Base-by-base conservation (phyloP, 2,329 filamentous ascomycete species). In the Fusarium albidum region DNA sequence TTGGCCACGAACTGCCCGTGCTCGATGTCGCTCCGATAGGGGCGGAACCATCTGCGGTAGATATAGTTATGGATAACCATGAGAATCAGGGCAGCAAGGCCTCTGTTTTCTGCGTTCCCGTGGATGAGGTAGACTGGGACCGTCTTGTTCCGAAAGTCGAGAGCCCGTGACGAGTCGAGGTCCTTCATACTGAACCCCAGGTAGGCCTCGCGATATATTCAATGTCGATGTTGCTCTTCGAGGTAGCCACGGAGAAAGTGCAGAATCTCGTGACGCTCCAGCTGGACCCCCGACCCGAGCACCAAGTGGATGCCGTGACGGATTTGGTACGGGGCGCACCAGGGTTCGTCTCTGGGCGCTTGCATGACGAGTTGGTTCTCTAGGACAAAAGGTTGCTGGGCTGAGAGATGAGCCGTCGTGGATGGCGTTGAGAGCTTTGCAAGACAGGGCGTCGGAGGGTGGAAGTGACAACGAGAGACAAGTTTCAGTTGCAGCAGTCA, bases 11-110 rank as follows among this genome's bases (percentile, higher is more conserved):
- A 47, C 28, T 47, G 27, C 15, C 42, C 35, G 21, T 9, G 13
- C 18, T 32, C 26, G 12, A 55, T 55, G 9, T 55, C 17, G 9
- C 40, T 27, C n/a, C 41, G 29, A n/a, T 47, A 55, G 8, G 26
- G 34, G 15, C 31, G 41, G 34, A 55, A 52, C 47, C 48, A 55
- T 26, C 7, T 35, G 7, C 41, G 35, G 18, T 52, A 52, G 10
- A 47, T 25, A 17, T 42, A 47, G 12, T 47, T 55, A 4, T 43
- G 41, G 6, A 55, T 11, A 21, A 46, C 26, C 33, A 33, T 21
- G 29, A 18, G 10, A 21, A 42, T 9, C 17, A 41, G 11, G 11
- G 15, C 9, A 17, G 9, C n/a, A n/a, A 40, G 18, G 12, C n/a
- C 45, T 33, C 28, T 40, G 13, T 40, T 39, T 25, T 17, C 34